These are phyloP conservation scores for Forsythia suspensa DNA, from an alignment of 257 asterid species.

Conservation along the genomic window DNA sequence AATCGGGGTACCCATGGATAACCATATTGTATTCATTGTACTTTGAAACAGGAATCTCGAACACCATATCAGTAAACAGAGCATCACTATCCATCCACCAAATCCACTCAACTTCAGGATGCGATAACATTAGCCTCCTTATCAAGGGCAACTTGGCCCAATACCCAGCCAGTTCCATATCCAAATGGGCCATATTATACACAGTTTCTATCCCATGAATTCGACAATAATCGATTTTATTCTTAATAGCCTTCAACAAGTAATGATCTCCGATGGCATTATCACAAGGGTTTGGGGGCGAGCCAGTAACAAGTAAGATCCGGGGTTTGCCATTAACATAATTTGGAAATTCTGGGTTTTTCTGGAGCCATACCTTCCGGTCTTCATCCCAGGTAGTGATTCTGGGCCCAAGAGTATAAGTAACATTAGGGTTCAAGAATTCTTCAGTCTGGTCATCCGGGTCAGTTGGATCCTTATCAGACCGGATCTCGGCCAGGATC, in stretches of 20 bases:
- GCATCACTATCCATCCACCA: slow-evolving; percentile 99
- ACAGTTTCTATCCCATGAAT: slow-evolving; percentile 93
- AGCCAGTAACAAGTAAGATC: slow-evolving; percentile 79
- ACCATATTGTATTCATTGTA: slow-evolving; percentile 67
- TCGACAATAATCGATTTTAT: slow-evolving; percentile 92
- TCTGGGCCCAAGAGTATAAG: slow-evolving; percentile 64
- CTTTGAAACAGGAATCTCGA: slow-evolving; percentile 68
- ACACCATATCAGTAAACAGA: slow-evolving; percentile 79
- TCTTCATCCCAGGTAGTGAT: slow-evolving; percentile 67
- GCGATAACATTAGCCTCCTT: slow-evolving; percentile 82
- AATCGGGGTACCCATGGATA: slow-evolving; percentile 78
- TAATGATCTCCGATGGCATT: slow-evolving; percentile 95
- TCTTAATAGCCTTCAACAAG: slow-evolving; percentile 68
- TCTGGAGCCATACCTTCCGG: slow-evolving; percentile 67
- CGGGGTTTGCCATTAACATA: slow-evolving; percentile 68
- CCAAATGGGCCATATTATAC: slow-evolving; percentile 90
- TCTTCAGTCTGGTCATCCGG: slow-evolving; percentile 38
- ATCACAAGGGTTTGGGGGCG: slow-evolving; percentile 81
- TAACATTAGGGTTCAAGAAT: slow-evolving; percentile 35
- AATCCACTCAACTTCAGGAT: slow-evolving; percentile 95
- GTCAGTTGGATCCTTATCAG: slow-evolving; percentile 59
- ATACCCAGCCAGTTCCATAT: slow-evolving; percentile 81
- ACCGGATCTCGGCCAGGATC: slow-evolving; percentile 77
- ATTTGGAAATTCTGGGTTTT: slow-evolving; percentile 66
- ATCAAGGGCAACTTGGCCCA: slow-evolving; percentile 91